Conservation (phyloP, 2,329 filamentous ascomycete genomes). For the Fusarium caatingaense region DNA sequence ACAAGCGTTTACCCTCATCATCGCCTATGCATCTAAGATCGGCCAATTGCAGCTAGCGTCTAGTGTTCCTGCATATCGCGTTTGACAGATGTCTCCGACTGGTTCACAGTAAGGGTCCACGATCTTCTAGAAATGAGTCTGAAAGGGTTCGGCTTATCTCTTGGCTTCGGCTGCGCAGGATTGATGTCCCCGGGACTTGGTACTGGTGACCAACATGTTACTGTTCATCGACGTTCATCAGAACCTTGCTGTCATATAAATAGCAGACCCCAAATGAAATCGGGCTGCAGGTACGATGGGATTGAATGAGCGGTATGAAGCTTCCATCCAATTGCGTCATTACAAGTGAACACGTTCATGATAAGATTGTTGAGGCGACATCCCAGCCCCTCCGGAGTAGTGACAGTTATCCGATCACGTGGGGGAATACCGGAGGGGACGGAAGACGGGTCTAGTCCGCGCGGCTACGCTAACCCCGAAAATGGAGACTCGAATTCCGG, state of each 20-base stretch:
- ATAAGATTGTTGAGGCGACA: not conserved
- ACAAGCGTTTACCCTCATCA: too few relatives aligned
- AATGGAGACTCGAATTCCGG: not conserved
- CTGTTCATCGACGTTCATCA: too few relatives aligned
- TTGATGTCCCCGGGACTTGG: too few relatives aligned
- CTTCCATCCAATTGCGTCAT: not conserved
- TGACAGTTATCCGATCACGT: constrained; percentile 28
- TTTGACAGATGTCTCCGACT: not conserved
- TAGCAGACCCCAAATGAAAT: too few relatives aligned
- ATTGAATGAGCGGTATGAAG: rapidly evolving
- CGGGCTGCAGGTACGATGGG: not conserved
- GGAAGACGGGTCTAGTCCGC: not conserved
- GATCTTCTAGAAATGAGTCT: not conserved
- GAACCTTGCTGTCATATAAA: too few relatives aligned
- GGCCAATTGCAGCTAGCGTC: not conserved
- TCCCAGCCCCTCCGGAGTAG: not conserved
- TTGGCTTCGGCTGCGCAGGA: too few relatives aligned
- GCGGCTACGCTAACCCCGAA: constrained; percentile 1
- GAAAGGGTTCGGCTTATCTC: too few relatives aligned
- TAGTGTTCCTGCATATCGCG: not conserved
- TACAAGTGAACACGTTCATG: not conserved
- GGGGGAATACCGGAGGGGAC: not conserved
- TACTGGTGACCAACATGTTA: too few relatives aligned
- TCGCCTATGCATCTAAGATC: too few relatives aligned
- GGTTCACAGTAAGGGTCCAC: not conserved